A percentile compares a stretch with the other conserved stretches of the same genome.
phyloP scores from a whole-genome alignment of 176 grass and related monocot genomes.

The Bromus sterilis region DNA sequence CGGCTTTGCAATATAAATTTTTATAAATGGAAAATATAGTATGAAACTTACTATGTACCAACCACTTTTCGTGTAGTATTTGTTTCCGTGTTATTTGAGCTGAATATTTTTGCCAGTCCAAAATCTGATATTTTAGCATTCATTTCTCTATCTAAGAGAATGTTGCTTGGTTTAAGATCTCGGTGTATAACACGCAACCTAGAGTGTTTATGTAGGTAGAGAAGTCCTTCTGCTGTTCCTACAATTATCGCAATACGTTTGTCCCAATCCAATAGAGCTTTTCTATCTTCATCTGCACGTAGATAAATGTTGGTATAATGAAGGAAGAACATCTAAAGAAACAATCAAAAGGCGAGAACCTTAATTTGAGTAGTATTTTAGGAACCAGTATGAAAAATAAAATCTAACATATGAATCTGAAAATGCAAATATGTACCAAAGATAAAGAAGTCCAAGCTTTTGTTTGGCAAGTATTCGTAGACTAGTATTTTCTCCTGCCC shows the following conservation, averaged over 20 bases:
- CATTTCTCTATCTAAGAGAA: constrained; percentile 28
- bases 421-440: constrained; percentile 31
- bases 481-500: constrained; percentile 50
- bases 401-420: not conserved
- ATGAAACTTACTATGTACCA: constrained; percentile 11
- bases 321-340: not conserved
- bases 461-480: constrained; percentile 70
- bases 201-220: constrained; percentile 46
- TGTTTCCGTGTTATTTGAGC: constrained; percentile 23
- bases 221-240: constrained; percentile 36
- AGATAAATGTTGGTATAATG: not conserved
- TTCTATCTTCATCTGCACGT: constrained; percentile 17
- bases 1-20: not conserved
- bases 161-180: constrained; percentile 54
- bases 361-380: not conserved
- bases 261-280: constrained; percentile 23
- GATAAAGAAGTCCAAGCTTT: constrained; percentile 60
- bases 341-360: not conserved
- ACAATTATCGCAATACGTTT: constrained; percentile 21
- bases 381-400: not conserved
- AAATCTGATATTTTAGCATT: constrained; percentile 42
- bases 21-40: not conserved
- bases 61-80: constrained; percentile 5
- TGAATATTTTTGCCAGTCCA: constrained; percentile 44
- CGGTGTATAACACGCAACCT: constrained; percentile 38